phyloP scores from a whole-genome alignment of 164 flowering plant species.

The Echeveria elegans region DNA sequence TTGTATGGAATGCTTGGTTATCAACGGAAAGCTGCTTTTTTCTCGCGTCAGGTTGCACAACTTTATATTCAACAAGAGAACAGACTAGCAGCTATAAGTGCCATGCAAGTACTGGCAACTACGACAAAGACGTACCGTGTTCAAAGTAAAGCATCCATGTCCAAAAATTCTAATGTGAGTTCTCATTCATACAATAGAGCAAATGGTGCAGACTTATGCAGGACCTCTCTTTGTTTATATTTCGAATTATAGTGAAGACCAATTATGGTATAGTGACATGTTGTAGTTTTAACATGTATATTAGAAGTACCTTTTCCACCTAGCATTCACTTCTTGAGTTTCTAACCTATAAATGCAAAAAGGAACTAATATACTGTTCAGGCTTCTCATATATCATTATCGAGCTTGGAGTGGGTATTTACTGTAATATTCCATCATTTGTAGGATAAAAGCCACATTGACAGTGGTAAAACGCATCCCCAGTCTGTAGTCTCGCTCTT shows the following conservation, averaged over 20 bases:
- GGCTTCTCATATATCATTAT: not conserved
- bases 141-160: constrained; percentile 74
- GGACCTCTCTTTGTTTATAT: not conserved
- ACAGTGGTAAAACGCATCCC: constrained; percentile 60
- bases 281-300: not conserved
- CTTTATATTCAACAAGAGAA: constrained; percentile 90
- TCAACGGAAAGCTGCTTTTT: constrained; percentile 95
- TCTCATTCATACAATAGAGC: not conserved
- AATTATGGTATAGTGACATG: not conserved
- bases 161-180: constrained; percentile 53
- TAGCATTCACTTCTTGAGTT: not conserved
- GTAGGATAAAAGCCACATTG: constrained; percentile 44
- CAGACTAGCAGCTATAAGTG: constrained; percentile 82
- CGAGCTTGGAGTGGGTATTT: not conserved
- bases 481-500: constrained; percentile 73
- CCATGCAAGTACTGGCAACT: constrained; percentile 96
- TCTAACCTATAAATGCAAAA: too few species aligned
- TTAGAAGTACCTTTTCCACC: not conserved
- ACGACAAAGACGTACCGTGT: constrained; percentile 91
- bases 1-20: constrained; percentile 88
- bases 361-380: too few species aligned
- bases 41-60: constrained; percentile 96
- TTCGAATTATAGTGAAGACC: not conserved
- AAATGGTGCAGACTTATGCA: not conserved
- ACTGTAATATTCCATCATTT: not conserved